A percentile compares a stretch with the other conserved stretches of the same genome.
Conservation (phyloP, 1,284 basidiomycete species). For the Neolentinus lepideus region DNA sequence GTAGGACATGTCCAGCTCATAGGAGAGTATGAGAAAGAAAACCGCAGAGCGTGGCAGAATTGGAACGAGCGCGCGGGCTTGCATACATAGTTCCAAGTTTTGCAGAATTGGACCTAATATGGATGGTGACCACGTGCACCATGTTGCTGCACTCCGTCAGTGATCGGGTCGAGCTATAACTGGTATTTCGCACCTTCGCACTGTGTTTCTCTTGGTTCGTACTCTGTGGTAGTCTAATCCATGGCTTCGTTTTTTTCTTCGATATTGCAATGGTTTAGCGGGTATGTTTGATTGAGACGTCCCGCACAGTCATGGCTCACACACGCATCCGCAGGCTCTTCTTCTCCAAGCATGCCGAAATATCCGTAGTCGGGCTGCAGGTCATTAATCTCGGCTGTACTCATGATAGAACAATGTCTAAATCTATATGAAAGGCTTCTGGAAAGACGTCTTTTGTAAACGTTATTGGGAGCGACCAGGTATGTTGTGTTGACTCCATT, state of each 20-base stretch:
- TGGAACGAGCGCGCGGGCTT: no score
- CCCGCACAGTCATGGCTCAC: background rate
- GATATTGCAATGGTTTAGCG: constrained; percentile 61
- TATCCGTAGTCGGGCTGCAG: constrained; percentile 91
- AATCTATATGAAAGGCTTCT: constrained; percentile 56
- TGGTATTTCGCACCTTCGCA: no score
- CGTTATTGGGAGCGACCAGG: constrained; percentile 83
- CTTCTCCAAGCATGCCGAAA: constrained; percentile 89
- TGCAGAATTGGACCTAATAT: no score
- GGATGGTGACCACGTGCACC: no score
- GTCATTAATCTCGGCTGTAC: constrained; percentile 29
- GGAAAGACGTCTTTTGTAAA: constrained; percentile 95
- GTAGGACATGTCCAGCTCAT: no score
- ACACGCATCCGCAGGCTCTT: constrained; percentile 43
- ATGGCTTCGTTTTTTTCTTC: constrained; percentile 44
- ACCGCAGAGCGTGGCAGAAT: no score
- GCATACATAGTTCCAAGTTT: no score
- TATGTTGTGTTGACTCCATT: constrained; percentile 21
- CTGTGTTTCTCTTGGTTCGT: no score
- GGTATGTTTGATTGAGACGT: constrained; percentile 28
- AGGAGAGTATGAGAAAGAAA: no score
- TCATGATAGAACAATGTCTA: constrained; percentile 3
- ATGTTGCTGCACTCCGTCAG: no score
- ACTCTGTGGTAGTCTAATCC: background rate
- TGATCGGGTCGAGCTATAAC: no score